These are phyloP conservation scores for Kazachstania sp. DNA, from an alignment of 1,139 yeast species.

Conservation along the genomic window DNA sequence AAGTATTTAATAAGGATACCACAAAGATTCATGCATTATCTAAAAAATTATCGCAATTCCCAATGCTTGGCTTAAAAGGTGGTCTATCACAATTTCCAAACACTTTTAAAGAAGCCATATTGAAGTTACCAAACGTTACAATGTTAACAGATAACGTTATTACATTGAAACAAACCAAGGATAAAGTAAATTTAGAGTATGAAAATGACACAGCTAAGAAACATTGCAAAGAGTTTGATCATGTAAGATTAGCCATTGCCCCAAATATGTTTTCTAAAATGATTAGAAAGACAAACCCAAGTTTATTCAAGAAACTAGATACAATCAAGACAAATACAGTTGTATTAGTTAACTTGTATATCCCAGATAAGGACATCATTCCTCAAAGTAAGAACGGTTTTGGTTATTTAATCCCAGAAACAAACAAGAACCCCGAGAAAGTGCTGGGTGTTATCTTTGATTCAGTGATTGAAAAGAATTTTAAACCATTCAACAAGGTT, in stretches of 20 bases:
- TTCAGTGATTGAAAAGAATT: slow-evolving; percentile 61
- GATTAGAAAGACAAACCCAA: slow-evolving; percentile 11
- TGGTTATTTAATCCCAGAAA: slow-evolving; percentile 78
- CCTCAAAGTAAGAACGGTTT: slow-evolving; percentile 47
- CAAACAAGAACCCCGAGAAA: slow-evolving; percentile 44
- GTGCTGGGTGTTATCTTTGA: slow-evolving; percentile 86
- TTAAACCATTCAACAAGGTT: slow-evolving; percentile 27
- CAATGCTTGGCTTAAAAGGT: slow-evolving; percentile 44
- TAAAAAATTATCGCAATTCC: slow-evolving; percentile 36
- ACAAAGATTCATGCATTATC: slow-evolving; percentile 36
- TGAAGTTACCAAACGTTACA: slow-evolving; percentile 35
- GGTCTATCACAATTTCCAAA: slow-evolving; percentile 51
- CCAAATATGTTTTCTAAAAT: slow-evolving; percentile 32
- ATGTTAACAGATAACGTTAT: slow-evolving; percentile 29
- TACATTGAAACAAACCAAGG: slow-evolving; percentile 5
- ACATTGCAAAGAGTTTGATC: slow-evolving; percentile 35
- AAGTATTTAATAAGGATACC: slow-evolving; percentile 32
- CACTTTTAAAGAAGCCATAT: slow-evolving; percentile 35
- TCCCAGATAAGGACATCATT: slow-evolving; percentile 37
- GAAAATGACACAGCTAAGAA: slow-evolving; percentile 7
- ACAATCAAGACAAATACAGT: slow-evolving; percentile 45
- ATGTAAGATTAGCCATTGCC: slow-evolving; percentile 50
- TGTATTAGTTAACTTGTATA: slow-evolving; percentile 52
- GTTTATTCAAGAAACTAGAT: slow-evolving; percentile 23
- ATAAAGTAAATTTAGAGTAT: slow-evolving; percentile 12